Percentiles rank a stretch among this genome's conserved stretches.
These are phyloP conservation scores for Aspergillus olivimuriae DNA, from an alignment of 495 filamentous ascomycete species.

Conservation along the genomic window DNA sequence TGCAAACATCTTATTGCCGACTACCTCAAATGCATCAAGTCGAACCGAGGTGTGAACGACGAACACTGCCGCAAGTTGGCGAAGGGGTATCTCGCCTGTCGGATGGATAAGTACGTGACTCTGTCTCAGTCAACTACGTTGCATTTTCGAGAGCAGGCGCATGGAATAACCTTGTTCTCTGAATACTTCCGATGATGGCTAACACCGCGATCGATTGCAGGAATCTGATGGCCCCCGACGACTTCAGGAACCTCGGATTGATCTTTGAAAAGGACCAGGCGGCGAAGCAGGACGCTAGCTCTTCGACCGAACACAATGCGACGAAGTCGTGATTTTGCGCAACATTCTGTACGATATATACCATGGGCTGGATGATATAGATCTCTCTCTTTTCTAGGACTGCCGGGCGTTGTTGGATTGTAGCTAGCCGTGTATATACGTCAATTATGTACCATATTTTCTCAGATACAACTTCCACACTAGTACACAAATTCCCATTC, in stretches of 20 bases:
- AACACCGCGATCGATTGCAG: no score
- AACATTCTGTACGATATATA: neutral
- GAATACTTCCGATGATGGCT: no score
- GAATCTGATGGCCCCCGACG: constrained; percentile 92
- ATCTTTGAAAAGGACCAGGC: constrained; percentile 42
- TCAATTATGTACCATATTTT: no score
- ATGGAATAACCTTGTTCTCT: no score
- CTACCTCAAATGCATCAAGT: constrained; percentile 82
- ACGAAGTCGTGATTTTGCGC: neutral
- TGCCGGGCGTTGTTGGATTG: constrained; percentile 1
- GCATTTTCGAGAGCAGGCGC: no score
- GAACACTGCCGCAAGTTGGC: constrained; percentile 76
- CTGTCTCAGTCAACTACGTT: no score
- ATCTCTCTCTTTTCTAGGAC: neutral
- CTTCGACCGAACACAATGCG: constrained; percentile 1
- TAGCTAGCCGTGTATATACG: constrained; percentile 1
- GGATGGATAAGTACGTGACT: constrained; percentile 81
- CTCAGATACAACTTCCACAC: no score
- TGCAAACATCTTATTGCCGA: constrained; percentile 80
- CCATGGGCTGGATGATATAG: constrained; percentile 1
- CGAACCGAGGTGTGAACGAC: constrained; percentile 74
- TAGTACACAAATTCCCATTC: no score
- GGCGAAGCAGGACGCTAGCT: neutral
- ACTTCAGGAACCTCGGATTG: constrained; percentile 89
- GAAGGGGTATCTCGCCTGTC: constrained; percentile 81